Evolutionary conservation across 441 rosid species (phyloP).

Genomic region (Euphorbia celastroides): DNA sequence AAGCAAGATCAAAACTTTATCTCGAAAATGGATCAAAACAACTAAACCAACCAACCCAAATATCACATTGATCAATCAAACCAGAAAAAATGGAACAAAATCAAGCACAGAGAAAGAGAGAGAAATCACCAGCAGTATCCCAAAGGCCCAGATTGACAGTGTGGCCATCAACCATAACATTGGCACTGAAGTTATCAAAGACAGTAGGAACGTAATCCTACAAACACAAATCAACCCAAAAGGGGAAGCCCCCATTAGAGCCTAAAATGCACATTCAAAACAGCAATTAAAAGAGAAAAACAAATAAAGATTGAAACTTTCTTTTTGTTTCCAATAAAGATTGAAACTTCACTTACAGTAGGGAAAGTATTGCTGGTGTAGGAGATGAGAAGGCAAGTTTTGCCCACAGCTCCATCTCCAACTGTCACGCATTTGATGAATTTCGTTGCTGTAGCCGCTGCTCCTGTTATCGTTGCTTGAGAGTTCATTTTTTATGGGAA

Average conservation of each 20-base stretch:
- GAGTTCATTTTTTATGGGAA: constrained; percentile 19
- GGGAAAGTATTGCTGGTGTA: constrained; percentile 50
- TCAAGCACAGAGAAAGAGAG: neutral
- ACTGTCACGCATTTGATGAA: constrained; percentile 78
- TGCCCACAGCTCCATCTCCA: constrained; percentile 49
- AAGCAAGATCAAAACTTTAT: neutral
- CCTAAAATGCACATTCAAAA: neutral
- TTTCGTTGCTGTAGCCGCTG: constrained; percentile 47
- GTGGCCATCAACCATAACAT: constrained; percentile 64
- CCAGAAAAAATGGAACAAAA: neutral
- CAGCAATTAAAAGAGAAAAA: neutral
- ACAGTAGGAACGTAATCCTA: constrained; percentile 73
- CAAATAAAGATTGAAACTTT: neutral
- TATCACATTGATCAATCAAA: constrained; percentile 9
- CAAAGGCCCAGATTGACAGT: constrained; percentile 54
- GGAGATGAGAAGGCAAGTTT: constrained; percentile 49
- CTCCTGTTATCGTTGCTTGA: constrained; percentile 21
- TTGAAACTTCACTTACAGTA: constrained; percentile 18
- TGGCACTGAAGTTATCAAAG: constrained; percentile 66
- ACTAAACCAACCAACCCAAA: neutral
- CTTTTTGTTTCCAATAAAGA: neutral
- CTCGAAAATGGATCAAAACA: neutral
- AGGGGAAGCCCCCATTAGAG: neutral
- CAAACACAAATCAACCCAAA: constrained; percentile 1
- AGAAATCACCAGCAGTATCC: constrained; percentile 57